Percentiles rank a stretch among this genome's conserved stretches.
These are phyloP conservation scores for Vigna unguiculata DNA, from an alignment of 306 rosid species.

Conservation along the genomic window DNA sequence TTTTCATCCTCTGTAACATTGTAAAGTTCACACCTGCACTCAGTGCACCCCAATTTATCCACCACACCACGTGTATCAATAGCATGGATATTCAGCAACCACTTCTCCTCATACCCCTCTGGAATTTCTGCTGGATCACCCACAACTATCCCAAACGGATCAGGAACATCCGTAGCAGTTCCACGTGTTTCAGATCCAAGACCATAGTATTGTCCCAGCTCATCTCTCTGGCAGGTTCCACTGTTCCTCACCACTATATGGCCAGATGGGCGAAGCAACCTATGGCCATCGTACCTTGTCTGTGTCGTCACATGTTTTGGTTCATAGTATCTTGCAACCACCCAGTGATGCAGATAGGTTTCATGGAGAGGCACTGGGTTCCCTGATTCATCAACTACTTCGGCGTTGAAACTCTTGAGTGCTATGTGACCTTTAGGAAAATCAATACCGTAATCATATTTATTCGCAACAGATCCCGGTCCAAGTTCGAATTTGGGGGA, in stretches of 20 bases:
- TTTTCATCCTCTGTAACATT: slow-evolving; percentile 55
- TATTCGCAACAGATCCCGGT: slow-evolving; percentile 72
- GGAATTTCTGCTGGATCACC: slow-evolving; percentile 70
- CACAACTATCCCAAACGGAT: slow-evolving; percentile 73
- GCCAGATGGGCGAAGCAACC: slow-evolving; percentile 31
- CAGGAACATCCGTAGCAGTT: slow-evolving; percentile 61
- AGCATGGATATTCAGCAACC: slow-evolving; percentile 77
- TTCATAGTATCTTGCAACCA: slow-evolving; percentile 16
- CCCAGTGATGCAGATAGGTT: slow-evolving; percentile 16
- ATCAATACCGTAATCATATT: slow-evolving; percentile 45
- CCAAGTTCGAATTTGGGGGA: slow-evolving; percentile 69
- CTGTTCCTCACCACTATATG: slow-evolving; percentile 40
- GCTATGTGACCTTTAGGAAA: slow-evolving; percentile 82
- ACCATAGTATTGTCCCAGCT: slow-evolving; percentile 63
- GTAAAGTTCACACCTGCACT: slow-evolving; percentile 75
- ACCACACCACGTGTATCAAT: slow-evolving; percentile 74
- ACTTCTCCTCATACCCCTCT: slow-evolving; percentile 70
- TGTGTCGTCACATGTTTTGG: slow-evolving; percentile 16
- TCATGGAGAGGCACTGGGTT: slow-evolving; percentile 11
- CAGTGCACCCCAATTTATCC: slow-evolving; percentile 68
- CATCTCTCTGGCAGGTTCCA: slow-evolving; percentile 58
- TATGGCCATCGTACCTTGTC: slow-evolving; percentile 13
- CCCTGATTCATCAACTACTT: slow-evolving; percentile 3
- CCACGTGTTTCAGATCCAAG: slow-evolving; percentile 75
- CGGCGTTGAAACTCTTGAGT: slow-evolving; percentile 3